Conservation (phyloP, 2,329 filamentous ascomycete species). For the Chaetomiaceae sp. region DNA sequence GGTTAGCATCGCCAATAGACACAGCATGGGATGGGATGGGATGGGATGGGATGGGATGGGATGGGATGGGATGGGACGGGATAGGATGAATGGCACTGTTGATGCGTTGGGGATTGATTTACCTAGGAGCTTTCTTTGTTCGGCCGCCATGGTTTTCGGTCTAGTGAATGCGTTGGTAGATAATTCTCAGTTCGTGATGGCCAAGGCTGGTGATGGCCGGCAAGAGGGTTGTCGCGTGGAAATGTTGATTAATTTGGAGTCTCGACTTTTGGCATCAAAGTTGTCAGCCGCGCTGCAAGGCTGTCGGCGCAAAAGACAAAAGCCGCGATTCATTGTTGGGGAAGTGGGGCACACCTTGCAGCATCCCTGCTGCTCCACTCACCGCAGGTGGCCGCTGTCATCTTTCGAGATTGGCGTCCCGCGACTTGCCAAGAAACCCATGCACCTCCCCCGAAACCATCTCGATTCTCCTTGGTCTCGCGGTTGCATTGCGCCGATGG, state of each 20-base stretch:
- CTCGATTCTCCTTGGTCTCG: slow-evolving; percentile 2
- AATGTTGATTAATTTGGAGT: slow-evolving; percentile 5
- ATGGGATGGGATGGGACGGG: background rate
- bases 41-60: slow-evolving; percentile 2
- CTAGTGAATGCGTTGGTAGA: background rate
- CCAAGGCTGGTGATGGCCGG: background rate
- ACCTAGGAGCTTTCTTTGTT: slow-evolving; percentile 94
- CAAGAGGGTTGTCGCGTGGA: background rate
- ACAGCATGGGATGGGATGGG: background rate
- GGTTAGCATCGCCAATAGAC: slow-evolving; percentile 7
- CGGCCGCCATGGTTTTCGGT: slow-evolving; percentile 68
- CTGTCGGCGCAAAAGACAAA: slow-evolving; percentile 15
- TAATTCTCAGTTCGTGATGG: background rate
- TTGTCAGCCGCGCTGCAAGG: slow-evolving; percentile 24
- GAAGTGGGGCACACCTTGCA: background rate
- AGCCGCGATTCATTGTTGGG: no score
- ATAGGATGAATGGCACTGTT: no score
- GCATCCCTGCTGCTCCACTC: no score
- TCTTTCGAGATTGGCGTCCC: background rate
- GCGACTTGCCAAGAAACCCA: background rate
- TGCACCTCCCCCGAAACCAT: background rate
- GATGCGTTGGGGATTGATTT: slow-evolving; percentile 26
- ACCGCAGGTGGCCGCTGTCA: background rate
- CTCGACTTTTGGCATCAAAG: slow-evolving; percentile 4
- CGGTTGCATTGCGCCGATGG: slow-evolving; percentile 25